Evolutionary conservation across 768 basidiomycete species (phyloP).

Genomic region (Termitomyces sp.): DNA sequence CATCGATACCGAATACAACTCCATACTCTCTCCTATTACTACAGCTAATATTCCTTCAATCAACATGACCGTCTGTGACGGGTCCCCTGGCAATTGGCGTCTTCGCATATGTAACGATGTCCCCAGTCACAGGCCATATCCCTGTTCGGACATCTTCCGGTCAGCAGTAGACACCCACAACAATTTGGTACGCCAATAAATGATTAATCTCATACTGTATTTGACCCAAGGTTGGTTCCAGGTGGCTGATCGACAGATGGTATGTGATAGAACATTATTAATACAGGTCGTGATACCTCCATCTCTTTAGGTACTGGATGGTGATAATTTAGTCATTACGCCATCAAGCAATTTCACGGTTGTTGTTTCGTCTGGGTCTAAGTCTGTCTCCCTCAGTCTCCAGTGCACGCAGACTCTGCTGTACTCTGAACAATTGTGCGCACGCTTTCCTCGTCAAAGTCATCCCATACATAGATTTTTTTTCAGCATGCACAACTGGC

Average conservation of each 20-base stretch:
- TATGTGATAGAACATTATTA: background rate
- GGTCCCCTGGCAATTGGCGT: constrained; percentile 23
- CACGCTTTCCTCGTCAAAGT: background rate
- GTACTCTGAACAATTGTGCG: constrained; percentile 45
- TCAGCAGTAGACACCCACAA: constrained; percentile 18
- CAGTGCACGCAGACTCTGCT: constrained; percentile 45
- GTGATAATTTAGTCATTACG: background rate
- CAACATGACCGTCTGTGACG: constrained; percentile 36
- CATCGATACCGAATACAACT: constrained; percentile 38
- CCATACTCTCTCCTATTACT: constrained; percentile 36
- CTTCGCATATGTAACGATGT: constrained; percentile 45
- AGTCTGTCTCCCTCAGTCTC: constrained; percentile 24
- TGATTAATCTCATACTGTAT: background rate
- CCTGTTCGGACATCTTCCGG: constrained; percentile 35
- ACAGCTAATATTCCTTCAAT: constrained; percentile 30
- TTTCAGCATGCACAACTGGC: constrained; percentile 38
- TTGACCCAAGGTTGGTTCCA: background rate
- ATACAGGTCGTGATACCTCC: background rate
- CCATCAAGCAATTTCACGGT: constrained; percentile 20
- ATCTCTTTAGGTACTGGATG: background rate
- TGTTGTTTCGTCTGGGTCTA: constrained; percentile 18
- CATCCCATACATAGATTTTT: background rate
- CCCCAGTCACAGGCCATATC: constrained; percentile 29
- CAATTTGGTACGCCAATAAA: constrained; percentile 2
- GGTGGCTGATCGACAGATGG: background rate